Base-by-base conservation (phyloP, 257 asterid genomes). In the Haberlea rhodopensis region DNA sequence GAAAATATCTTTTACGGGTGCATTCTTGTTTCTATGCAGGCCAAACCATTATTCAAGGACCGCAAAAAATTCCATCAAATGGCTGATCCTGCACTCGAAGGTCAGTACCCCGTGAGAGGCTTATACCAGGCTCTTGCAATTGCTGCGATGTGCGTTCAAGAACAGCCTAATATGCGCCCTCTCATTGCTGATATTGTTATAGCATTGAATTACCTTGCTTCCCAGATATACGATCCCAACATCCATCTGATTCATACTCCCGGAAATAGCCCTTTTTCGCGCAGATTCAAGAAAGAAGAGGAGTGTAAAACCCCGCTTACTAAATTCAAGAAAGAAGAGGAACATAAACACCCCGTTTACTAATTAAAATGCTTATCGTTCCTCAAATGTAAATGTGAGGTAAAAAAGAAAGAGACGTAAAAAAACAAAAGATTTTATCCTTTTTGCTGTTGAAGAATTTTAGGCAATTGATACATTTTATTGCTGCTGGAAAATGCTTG, bases 121-220 rank as follows among this genome's bases (percentile, higher is more conserved):
- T 67, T 87, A 55, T 81, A 82, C 79, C 95, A 85, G 69, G 86
- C 79, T 58, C 80, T 87, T 10, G 90, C 95, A 34, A 83, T 87
- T 5, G 81, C 88, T n/a, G 87, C 92, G 62, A 85, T 85, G 90
- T 85, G 90, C 54, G 66, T 81, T 58, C 86, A 82, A 69, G 92
- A 85, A 45, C 63, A 81, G 27, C 82, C 92, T 5, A 73, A 11
- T 54, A 15, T 81, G 78, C 76, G 95, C 10, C 95, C 95, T 1
- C 64, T 56, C 22, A 72, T 81, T 48, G 68, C 74, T 6, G 92
- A 87, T 53, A 74, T 87, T 0, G 94, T 85, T 31, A 62, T 61
- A 53, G 92, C 95, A 20, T 55, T 87, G 56, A 79, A 76, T 51
- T 85, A 82, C 60, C 87, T 85, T 15, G 88, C 85, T 22, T 63